Evolutionary conservation across 495 filamentous ascomycete genomes (phyloP).

Genomic region (Podospora didyma): DNA sequence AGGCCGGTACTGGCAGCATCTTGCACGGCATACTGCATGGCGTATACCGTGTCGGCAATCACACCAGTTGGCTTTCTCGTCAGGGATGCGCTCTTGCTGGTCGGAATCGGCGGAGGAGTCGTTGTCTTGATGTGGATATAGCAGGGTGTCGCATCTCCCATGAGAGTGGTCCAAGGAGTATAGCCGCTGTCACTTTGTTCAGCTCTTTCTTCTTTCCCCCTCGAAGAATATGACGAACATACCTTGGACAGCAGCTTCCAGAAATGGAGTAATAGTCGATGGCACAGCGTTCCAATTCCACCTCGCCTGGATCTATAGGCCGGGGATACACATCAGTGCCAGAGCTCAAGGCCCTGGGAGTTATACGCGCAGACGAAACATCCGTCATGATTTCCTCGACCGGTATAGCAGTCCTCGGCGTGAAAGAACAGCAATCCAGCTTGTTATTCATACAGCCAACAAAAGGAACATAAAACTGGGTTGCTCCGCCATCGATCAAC

Average conservation of each 20-base stretch:
- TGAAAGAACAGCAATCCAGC: slow-evolving; percentile 22
- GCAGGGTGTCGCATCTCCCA: slow-evolving; percentile 22
- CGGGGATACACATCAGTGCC: slow-evolving; percentile 7
- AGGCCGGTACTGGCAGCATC: neutral
- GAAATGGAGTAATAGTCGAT: slow-evolving; percentile 16
- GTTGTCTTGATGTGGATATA: slow-evolving; percentile 5
- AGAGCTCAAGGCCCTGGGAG: neutral
- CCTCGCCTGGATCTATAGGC: slow-evolving; percentile 6
- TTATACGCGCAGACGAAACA: neutral
- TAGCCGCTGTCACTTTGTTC: slow-evolving; percentile 9
- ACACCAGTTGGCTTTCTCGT: slow-evolving; percentile 12
- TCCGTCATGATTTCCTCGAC: neutral
- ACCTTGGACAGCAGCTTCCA: slow-evolving; percentile 24
- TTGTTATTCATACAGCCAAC: slow-evolving; percentile 18
- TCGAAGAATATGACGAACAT: neutral
- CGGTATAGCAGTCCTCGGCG: neutral
- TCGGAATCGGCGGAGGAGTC: slow-evolving; percentile 1
- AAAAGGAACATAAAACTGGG: slow-evolving; percentile 16
- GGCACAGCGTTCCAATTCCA: slow-evolving; percentile 11
- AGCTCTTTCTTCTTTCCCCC: neutral
- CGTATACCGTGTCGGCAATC: slow-evolving; percentile 11
- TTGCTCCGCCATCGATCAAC: slow-evolving; percentile 14
- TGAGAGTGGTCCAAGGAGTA: slow-evolving; percentile 15
- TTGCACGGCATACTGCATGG: slow-evolving; percentile 12
- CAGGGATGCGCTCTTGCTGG: neutral